Conservation (phyloP, 2,329 filamentous ascomycete species). For the Pyricularia grisea region DNA sequence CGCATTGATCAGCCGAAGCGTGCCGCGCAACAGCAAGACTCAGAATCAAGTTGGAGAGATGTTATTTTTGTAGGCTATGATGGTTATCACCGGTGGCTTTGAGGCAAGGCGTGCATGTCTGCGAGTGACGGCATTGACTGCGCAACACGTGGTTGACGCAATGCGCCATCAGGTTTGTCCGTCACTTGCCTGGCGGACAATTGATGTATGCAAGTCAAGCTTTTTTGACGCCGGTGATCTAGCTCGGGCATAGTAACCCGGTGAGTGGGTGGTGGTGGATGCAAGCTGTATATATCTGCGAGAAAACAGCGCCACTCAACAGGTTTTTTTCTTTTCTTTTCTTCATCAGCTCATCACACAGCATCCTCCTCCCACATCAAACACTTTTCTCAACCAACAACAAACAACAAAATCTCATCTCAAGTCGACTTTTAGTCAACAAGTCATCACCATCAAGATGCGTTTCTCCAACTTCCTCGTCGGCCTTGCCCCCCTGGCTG, state of each 20-base stretch:
- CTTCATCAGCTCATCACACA: not conserved
- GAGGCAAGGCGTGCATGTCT: not conserved
- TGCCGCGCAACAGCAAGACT: not conserved
- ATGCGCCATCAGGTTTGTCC: not conserved
- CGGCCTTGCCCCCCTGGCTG: not conserved
- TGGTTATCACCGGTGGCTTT: not conserved
- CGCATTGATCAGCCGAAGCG: not conserved
- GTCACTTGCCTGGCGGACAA: not conserved
- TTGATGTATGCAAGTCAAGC: not conserved
- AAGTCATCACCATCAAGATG: not conserved
- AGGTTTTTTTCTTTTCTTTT: not conserved
- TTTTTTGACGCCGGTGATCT: not conserved
- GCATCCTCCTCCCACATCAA: not conserved
- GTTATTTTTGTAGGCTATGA: not conserved
- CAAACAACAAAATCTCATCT: not conserved
- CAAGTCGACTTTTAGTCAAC: not conserved
- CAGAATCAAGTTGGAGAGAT: not conserved
- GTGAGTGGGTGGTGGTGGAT: no score
- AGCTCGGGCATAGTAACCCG: not conserved
- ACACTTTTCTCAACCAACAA: not conserved
- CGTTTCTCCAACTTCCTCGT: not conserved
- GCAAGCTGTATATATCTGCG: not conserved
- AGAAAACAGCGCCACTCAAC: not conserved
- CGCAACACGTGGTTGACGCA: not conserved
- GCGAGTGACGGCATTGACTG: not conserved